These are phyloP conservation scores for Cladophialophora carrionii DNA, from an alignment of 2,329 filamentous ascomycete species.

Conservation along the genomic window DNA sequence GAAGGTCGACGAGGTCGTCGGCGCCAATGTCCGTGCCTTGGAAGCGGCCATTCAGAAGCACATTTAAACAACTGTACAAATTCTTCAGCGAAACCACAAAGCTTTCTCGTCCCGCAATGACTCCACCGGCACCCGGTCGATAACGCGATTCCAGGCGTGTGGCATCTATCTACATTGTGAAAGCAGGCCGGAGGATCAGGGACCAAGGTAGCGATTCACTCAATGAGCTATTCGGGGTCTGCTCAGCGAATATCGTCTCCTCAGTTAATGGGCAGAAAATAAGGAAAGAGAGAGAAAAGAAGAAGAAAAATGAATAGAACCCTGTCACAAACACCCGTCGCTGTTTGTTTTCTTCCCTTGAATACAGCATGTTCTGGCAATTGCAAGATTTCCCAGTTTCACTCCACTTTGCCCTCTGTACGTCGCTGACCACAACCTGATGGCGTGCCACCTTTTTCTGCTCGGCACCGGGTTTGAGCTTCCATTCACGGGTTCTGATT, in stretches of 20 bases:
- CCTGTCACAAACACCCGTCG: not conserved
- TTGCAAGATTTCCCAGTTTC: not conserved
- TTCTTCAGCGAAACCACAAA: not conserved
- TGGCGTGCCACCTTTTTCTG: not conserved
- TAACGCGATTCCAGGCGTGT: not conserved
- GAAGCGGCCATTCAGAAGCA: slow-evolving; percentile 25
- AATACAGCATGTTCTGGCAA: not conserved
- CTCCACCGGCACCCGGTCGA: not conserved
- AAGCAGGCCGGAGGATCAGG: not conserved
- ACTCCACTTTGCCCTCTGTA: not conserved
- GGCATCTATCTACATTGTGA: not conserved
- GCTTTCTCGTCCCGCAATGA: not conserved
- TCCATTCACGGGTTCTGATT: not conserved
- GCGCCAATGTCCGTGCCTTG: slow-evolving; percentile 76
- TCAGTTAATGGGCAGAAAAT: not conserved
- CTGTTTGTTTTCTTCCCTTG: not conserved
- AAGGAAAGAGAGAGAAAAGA: not conserved
- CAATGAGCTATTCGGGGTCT: not conserved
- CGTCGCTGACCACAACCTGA: not conserved
- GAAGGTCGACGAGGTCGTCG: slow-evolving; percentile 73
- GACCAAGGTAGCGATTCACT: not conserved
- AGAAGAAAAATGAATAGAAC: not conserved
- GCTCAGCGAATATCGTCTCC: not conserved
- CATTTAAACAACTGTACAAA: slow-evolving; percentile 21
- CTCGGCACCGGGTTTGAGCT: not conserved